Conservation (phyloP, 768 basidiomycete genomes). For the Galerina marginata region DNA sequence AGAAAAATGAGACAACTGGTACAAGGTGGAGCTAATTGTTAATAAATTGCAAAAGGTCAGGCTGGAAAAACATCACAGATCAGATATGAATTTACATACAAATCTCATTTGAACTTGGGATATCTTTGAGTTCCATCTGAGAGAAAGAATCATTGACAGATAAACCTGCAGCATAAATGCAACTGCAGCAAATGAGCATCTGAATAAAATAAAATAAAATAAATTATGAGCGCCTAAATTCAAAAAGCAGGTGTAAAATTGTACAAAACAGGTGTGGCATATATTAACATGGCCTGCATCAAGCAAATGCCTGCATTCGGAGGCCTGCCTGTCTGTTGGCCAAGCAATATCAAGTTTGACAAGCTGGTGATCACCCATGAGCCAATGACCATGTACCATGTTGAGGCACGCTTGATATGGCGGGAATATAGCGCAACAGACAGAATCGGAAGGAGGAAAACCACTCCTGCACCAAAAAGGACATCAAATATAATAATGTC, state of each 20-base stretch:
- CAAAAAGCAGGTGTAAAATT: background rate
- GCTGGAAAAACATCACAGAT: background rate
- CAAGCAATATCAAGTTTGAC: conserved; percentile 13
- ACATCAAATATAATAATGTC: conserved; percentile 17
- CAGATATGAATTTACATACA: conserved; percentile 1
- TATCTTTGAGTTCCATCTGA: background rate
- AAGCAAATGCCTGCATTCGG: conserved; percentile 14
- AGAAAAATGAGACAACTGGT: conserved; percentile 1
- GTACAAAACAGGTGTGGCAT: conserved; percentile 21
- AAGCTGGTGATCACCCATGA: conserved; percentile 14
- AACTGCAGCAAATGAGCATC: background rate
- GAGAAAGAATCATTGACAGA: too few species aligned
- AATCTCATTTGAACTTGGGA: background rate
- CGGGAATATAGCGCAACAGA: conserved; percentile 15
- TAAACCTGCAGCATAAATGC: conserved; percentile 2
- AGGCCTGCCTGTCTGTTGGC: conserved; percentile 13
- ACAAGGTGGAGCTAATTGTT: conserved; percentile 7
- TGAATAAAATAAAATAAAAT: background rate
- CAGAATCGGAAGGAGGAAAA: conserved; percentile 12
- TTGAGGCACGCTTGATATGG: conserved; percentile 9
- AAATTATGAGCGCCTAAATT: background rate
- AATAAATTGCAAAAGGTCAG: background rate
- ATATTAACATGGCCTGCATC: conserved; percentile 17
- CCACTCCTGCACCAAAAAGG: conserved; percentile 17
- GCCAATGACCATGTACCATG: conserved; percentile 16